Percentiles rank a stretch among this genome's conserved stretches.
These are phyloP conservation scores for Xerocomus spinulosus DNA, from an alignment of 768 basidiomycete species.

Conservation along the genomic window DNA sequence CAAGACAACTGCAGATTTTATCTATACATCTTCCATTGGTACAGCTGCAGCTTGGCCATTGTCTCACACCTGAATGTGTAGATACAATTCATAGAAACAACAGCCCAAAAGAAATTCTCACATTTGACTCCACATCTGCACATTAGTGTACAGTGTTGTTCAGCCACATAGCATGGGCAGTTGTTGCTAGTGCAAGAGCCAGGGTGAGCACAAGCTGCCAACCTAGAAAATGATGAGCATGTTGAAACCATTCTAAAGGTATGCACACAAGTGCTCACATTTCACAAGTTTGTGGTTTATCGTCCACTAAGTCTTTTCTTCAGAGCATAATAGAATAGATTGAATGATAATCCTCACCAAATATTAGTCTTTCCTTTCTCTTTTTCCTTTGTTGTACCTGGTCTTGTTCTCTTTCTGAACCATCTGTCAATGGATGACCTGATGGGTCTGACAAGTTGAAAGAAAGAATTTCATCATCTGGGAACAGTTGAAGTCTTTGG, in stretches of 20 bases:
- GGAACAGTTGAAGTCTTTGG: constrained; percentile 17
- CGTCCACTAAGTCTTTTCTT: no score
- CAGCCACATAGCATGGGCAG: constrained; percentile 39
- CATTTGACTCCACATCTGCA: constrained; percentile 46
- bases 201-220: constrained; percentile 41
- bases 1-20: constrained; percentile 36
- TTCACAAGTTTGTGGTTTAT: background rate
- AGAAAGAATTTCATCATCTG: constrained; percentile 15
- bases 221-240: constrained; percentile 19
- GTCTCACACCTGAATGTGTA: constrained; percentile 11
- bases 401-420: background rate
- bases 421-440: constrained; percentile 2
- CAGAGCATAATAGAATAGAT: no score
- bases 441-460: constrained; percentile 2
- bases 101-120: constrained; percentile 11
- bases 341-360: constrained; percentile 7
- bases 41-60: constrained; percentile 12
- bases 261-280: constrained; percentile 13
- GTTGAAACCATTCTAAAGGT: background rate
- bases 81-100: background rate
- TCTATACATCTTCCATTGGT: constrained; percentile 27
- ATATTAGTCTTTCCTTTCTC: constrained; percentile 2
- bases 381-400: constrained; percentile 3
- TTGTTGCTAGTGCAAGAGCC: constrained; percentile 40
- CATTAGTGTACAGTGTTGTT: constrained; percentile 41